Conservation (phyloP, 148 eudicot species). For the Rhododendron williamsianum region DNA sequence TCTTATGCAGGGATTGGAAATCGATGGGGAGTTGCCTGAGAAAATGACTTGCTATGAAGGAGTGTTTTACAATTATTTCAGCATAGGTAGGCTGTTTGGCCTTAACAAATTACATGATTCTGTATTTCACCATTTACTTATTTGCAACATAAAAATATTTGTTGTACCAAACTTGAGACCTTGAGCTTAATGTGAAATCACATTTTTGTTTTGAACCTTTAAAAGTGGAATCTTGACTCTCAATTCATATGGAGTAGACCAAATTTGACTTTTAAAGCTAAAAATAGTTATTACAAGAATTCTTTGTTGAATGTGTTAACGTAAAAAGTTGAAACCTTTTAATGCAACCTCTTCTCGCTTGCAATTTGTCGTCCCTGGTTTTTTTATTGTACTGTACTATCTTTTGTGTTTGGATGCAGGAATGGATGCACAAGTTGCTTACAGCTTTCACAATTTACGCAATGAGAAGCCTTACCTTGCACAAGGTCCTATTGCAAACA, state of each 20-base stretch:
- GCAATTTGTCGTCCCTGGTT: not conserved
- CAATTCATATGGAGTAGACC: not conserved
- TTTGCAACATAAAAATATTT: not conserved
- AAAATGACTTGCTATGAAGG: constrained; percentile 74
- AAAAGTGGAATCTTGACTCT: not conserved
- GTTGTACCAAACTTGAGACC: not conserved
- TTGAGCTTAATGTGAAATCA: not conserved
- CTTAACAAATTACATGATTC: constrained; percentile 1
- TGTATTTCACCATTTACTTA: not conserved
- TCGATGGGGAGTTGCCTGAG: constrained; percentile 60
- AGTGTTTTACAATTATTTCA: constrained; percentile 92
- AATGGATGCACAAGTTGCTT: constrained; percentile 95
- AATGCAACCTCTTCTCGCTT: not conserved
- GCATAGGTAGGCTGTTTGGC: constrained; percentile 56
- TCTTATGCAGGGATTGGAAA: constrained; percentile 49
- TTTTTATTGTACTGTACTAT: not conserved
- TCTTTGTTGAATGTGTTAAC: not conserved
- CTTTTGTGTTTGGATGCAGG: constrained; percentile 29
- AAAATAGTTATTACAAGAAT: not conserved
- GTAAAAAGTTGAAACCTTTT: not conserved
- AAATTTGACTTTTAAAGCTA: not conserved
- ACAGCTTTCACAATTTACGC: constrained; percentile 82
- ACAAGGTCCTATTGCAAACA: constrained; percentile 81
- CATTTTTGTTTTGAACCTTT: not conserved
- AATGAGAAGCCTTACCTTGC: constrained; percentile 93